phyloP scores from a whole-genome alignment of 352 stramenopile genomes.

The Phytophthora pseudosyringae region DNA sequence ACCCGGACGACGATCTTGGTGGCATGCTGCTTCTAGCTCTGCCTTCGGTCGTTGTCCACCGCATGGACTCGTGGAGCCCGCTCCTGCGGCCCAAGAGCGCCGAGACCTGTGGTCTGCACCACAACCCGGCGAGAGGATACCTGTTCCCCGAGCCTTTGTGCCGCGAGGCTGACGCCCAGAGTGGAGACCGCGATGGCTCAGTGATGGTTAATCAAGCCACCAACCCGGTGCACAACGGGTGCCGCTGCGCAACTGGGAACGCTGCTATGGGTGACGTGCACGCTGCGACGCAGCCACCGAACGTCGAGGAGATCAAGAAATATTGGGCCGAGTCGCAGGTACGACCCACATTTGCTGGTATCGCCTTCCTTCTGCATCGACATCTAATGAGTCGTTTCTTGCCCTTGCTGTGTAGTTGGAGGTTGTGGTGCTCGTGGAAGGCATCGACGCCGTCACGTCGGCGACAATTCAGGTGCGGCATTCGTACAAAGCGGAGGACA shows the following conservation, averaged over 20 bases:
- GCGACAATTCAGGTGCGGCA: conserved; percentile 95
- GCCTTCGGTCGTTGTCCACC: conserved; percentile 93
- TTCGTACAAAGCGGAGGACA: conserved; percentile 94
- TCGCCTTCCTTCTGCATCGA: not conserved
- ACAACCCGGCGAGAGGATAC: conserved; percentile 68
- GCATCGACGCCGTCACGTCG: conserved; percentile 95
- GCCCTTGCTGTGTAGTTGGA: conserved; percentile 74
- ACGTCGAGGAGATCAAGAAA: conserved; percentile 66
- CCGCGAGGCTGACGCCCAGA: conserved; percentile 65
- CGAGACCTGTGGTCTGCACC: conserved; percentile 56
- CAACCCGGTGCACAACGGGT: conserved; percentile 48
- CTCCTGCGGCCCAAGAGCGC: conserved; percentile 78
- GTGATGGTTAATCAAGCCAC: conserved; percentile 36
- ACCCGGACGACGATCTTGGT: conserved; percentile 93
- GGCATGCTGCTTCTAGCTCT: conserved; percentile 90
- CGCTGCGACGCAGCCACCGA: conserved; percentile 36
- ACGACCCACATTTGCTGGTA: not conserved
- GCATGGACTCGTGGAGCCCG: conserved; percentile 92
- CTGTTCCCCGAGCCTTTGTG: conserved; percentile 73
- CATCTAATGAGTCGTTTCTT: conserved; percentile 11
- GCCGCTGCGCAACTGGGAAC: conserved; percentile 43
- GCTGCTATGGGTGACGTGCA: conserved; percentile 23
- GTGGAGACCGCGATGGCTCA: conserved; percentile 61
- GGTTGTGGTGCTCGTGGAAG: conserved; percentile 96
- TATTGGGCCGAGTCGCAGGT: conserved; percentile 84